Base-by-base conservation (phyloP, 2,329 filamentous ascomycete species). In the Didymella lethalis region DNA sequence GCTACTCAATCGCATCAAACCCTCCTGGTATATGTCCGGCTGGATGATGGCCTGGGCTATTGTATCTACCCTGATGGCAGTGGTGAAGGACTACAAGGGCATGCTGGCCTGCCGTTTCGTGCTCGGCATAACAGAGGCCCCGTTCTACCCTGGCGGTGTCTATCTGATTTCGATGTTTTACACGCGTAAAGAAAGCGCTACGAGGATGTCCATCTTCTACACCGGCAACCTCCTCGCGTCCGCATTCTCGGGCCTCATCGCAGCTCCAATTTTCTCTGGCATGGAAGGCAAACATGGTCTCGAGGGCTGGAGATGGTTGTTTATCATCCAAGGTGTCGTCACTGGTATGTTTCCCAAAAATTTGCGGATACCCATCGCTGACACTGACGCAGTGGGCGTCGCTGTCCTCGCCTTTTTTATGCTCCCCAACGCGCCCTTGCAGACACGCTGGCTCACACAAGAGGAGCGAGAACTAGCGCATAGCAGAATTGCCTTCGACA, bases 261-360 rank as follows among this genome's bases (percentile, higher is more conserved):
- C 74, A 5, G 78, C 75, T 5, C 74, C 68, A 1, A 67, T 78
- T 1, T 75, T 70, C 26, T 65, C 65, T 1, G 69, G 69, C 2
- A 67, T 81, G 20, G 74, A 81, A 40, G 77, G 77, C 14, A 73
- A 67, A 2, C 67, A 73, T 25, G 80, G 80, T 2, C 55, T 82
- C 0, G 67, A 71, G 23, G 76, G 76, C 0, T 82, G 80, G 78
- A 62, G 74, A 52, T 80, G 78, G 78, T 64, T 81, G 4, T 82
- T 80, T 47, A 74, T 81, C 14, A 75, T 80, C 7, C 77, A 80
- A 63, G 78, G 77, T 4, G 59, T 72, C 1, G 66, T 73, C 6
- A 79, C 77, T 8, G 54, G 64, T 66, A 41, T 20, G 62, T 50
- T 29, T 68, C 6, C 12, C 16, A 1, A 16, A 6, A 34, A 3